Evolutionary conservation across 2,329 filamentous ascomycete genomes (phyloP).

Genomic region (Xylaria sp.): DNA sequence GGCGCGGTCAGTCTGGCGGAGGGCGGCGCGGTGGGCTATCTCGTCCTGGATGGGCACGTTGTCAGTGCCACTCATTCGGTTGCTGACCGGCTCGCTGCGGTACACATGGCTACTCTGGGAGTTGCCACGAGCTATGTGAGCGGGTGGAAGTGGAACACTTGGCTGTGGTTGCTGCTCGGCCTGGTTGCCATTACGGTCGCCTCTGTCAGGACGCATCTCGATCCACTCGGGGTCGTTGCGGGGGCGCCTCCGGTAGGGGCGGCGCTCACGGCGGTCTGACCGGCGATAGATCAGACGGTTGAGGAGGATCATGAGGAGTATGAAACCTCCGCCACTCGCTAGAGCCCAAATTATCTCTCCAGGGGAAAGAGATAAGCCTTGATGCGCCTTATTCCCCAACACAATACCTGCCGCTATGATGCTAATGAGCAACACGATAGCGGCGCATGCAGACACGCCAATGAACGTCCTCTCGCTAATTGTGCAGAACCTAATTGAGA

Average conservation of each 20-base stretch:
- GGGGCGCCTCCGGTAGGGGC: neutral
- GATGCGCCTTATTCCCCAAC: too few species aligned
- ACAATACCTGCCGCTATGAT: too few species aligned
- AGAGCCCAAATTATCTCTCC: neutral
- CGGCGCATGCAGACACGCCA: too few species aligned
- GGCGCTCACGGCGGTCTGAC: neutral
- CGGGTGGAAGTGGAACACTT: too few species aligned
- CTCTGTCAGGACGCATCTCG: neutral
- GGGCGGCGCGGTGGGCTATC: neutral
- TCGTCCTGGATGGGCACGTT: neutral
- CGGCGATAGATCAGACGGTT: neutral
- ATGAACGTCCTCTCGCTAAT: too few species aligned
- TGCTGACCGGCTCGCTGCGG: neutral
- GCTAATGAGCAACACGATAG: too few species aligned
- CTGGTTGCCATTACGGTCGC: neutral
- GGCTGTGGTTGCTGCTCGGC: too few species aligned
- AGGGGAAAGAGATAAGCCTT: too few species aligned
- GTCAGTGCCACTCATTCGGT: neutral
- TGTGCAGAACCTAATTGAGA: too few species aligned
- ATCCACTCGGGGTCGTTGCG: neutral
- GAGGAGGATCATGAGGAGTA: neutral
- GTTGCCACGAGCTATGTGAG: too few species aligned
- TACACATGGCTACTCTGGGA: neutral
- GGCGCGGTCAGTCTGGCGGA: neutral
- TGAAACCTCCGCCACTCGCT: neutral